phyloP scores from a whole-genome alignment of 1,139 yeast genomes.

The Saccharomyces hybrid region DNA sequence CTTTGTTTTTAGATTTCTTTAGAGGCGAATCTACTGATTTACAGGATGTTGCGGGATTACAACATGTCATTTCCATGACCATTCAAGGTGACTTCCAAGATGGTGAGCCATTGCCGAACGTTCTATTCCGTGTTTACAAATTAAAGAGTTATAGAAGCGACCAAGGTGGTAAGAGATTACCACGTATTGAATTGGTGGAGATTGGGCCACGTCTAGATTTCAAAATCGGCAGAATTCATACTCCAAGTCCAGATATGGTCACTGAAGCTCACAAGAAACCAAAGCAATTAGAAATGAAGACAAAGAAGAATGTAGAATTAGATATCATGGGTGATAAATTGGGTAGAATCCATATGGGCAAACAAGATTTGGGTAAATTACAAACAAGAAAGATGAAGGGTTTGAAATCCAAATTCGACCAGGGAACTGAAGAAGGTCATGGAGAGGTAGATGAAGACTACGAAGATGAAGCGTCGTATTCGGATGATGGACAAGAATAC shows the following conservation, averaged over 20 bases:
- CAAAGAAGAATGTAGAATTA: slow-evolving; percentile 80
- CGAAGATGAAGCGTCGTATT: slow-evolving; percentile 40
- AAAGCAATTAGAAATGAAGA: slow-evolving; percentile 71
- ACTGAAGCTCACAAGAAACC: slow-evolving; percentile 83
- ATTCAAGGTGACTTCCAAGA: slow-evolving; percentile 68
- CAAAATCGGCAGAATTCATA: slow-evolving; percentile 76
- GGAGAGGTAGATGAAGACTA: slow-evolving; percentile 40
- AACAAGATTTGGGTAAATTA: slow-evolving; percentile 80
- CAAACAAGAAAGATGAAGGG: slow-evolving; percentile 99
- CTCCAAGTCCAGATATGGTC: slow-evolving; percentile 83
- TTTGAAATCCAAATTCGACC: slow-evolving; percentile 78
- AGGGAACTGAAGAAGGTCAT: slow-evolving; percentile 46
- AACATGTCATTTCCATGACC: slow-evolving; percentile 78
- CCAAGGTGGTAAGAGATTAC: slow-evolving; percentile 58
- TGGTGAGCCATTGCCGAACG: slow-evolving; percentile 67
- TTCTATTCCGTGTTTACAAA: slow-evolving; percentile 85
- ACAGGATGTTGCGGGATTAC: slow-evolving; percentile 92
- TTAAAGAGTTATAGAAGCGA: slow-evolving; percentile 74
- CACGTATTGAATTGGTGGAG: slow-evolving; percentile 90
- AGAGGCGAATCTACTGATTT: slow-evolving; percentile 77
- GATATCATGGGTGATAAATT: slow-evolving; percentile 94
- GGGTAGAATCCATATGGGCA: slow-evolving; percentile 93
- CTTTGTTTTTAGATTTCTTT: slow-evolving; percentile 84
- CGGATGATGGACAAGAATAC: slow-evolving; percentile 52
- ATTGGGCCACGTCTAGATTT: slow-evolving; percentile 95